phyloP scores from a whole-genome alignment of 2,329 filamentous ascomycete genomes.

The Didymella pinodella region DNA sequence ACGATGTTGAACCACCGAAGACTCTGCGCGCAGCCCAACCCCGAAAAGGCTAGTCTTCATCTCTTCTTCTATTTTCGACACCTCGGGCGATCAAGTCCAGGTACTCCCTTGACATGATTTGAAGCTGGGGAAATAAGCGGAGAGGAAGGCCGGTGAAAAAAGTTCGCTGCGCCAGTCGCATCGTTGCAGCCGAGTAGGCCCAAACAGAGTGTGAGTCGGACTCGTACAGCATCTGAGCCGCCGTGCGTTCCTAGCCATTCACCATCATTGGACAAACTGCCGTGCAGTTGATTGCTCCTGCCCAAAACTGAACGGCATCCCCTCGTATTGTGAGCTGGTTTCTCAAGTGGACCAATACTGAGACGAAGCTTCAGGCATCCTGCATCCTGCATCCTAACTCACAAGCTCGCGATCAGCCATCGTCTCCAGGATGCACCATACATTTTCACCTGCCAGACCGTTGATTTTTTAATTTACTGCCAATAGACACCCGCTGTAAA shows the following conservation, averaged over 20 bases:
- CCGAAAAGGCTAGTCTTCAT: not conserved
- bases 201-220: not conserved
- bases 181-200: not conserved
- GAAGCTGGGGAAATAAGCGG: slow-evolving; percentile 1
- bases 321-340: slow-evolving; percentile 1
- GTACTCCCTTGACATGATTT: not conserved
- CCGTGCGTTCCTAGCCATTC: slow-evolving; percentile 2
- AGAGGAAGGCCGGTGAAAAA: not conserved
- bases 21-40: not conserved
- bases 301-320: not conserved
- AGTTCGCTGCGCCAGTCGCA: not conserved
- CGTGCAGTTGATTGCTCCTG: not conserved
- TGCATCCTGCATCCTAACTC: not conserved
- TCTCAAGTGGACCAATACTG: not conserved
- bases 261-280: not conserved
- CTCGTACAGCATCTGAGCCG: not conserved
- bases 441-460: not conserved
- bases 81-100: not conserved
- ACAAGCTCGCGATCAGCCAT: not conserved
- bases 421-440: not conserved
- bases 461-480: not conserved
- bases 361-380: not conserved
- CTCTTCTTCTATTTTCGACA: slow-evolving; percentile 7
- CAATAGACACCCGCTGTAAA: not conserved
- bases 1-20: slow-evolving; percentile 5